Percentiles rank a stretch among this genome's conserved stretches.
Evolutionary conservation across 768 basidiomycete genomes (phyloP).

Genomic region (Rhizopogon vesiculosus): DNA sequence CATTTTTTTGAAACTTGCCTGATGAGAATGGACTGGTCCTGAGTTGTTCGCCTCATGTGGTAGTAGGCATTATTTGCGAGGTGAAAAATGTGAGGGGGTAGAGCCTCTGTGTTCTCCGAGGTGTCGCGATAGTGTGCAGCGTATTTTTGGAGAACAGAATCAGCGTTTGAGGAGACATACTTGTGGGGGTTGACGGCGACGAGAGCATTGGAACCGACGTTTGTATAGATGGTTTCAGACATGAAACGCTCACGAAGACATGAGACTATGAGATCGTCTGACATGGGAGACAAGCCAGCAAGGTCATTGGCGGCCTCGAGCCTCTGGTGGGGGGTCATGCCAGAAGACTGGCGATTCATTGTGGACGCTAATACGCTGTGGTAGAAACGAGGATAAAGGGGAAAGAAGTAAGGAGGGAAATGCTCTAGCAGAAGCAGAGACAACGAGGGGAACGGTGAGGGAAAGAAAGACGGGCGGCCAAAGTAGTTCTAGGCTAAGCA

Average conservation of each 20-base stretch:
- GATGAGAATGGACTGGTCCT: conserved; percentile 88
- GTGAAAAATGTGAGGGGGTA: conserved; percentile 89
- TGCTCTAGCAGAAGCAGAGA: conserved; percentile 1
- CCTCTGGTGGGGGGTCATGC: conserved; percentile 52
- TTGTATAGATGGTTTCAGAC: conserved; percentile 78
- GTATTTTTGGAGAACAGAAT: conserved; percentile 81
- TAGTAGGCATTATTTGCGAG: conserved; percentile 90
- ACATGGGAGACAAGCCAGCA: conserved; percentile 55
- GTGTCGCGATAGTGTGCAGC: conserved; percentile 82
- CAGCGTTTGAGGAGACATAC: conserved; percentile 78
- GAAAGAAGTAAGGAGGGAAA: not conserved
- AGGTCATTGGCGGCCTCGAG: conserved; percentile 74
- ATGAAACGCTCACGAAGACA: conserved; percentile 86
- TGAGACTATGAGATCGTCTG: conserved; percentile 82
- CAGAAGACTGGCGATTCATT: conserved; percentile 42
- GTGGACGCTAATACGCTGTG: conserved; percentile 1
- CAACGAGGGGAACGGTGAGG: not conserved
- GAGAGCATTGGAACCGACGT: conserved; percentile 62
- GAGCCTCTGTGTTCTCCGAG: conserved; percentile 49
- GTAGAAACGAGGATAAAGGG: not conserved
- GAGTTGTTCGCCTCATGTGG: conserved; percentile 89
- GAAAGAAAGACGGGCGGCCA: conserved; percentile 7
- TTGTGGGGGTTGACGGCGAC: conserved; percentile 94
- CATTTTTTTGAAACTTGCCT: conserved; percentile 47
- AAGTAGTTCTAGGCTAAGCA: conserved; percentile 1